Base-by-base conservation (phyloP, 768 basidiomycete species). In the Lactarius hatsudake region DNA sequence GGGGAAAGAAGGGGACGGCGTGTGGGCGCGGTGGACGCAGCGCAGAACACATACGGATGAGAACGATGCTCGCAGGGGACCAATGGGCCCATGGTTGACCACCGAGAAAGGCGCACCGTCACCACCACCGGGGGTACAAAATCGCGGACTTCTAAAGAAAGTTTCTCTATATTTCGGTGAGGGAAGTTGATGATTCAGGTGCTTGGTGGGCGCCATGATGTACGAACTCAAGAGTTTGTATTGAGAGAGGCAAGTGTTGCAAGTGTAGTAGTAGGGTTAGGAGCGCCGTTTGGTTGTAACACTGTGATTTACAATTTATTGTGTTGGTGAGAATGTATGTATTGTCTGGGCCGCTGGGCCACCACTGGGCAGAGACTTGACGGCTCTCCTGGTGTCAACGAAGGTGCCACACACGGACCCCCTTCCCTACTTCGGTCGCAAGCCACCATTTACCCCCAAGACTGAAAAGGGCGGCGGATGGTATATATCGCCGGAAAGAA, bases 81-180 rank as follows among this genome's bases (percentile, higher is more conserved):
- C 26, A 63, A 58, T 30, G 17, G 45, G 55, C 23, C 26, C 51
- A 13, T 53, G 51, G 40, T 57, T 13, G 26, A 15, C 45, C 12
- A 40, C 38, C 8, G 66, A 67, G 66, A 67, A 63, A 26, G 59
- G 53, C 26, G 23, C 23, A 26, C 17, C 68, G 10, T 42, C 40
- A 6, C 64, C 43, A 3, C 55, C 68, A 36, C 26, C 26, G 26
- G 56, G 61, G 36, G 65, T 61, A 32, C 70, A 71, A 48, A 62
- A 68, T 23, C 68, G 68, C 23, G 68, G 70, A 20, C 59, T 71
- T 28, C 34, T 71, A 34, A 69, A 59, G 62, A 71, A 71, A 38
- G 70, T 71, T 9, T 71, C 70, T 18, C 70, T 69, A 53, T 71
- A 71, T 38, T 71, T 71, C 63, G 68, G 38, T 20, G 70, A 71